Conservation (phyloP, 805 yeast genomes). For the Candida andamanensis region DNA sequence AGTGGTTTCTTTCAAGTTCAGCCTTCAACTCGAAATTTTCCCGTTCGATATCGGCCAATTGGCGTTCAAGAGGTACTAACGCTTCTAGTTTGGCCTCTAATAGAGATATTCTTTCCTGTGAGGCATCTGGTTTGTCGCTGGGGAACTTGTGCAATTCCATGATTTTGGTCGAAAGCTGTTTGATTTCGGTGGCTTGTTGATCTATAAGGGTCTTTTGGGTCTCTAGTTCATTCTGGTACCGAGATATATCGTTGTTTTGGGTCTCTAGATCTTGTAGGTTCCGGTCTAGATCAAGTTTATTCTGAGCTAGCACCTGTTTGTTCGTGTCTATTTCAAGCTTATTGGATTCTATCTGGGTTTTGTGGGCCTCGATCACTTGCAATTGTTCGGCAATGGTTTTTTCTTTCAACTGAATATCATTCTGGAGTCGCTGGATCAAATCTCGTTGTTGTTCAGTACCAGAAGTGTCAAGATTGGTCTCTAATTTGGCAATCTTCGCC, state of each 20-base stretch:
- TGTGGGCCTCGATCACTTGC: slow-evolving; percentile 2
- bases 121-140: neutral
- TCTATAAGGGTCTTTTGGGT: too few relatives aligned
- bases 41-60: slow-evolving; percentile 6
- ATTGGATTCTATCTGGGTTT: neutral
- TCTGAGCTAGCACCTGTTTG: too few relatives aligned
- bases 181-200: slow-evolving; percentile 8
- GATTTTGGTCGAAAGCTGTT: slow-evolving; percentile 6
- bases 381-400: slow-evolving; percentile 1
- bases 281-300: too few relatives aligned
- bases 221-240: slow-evolving; percentile 1
- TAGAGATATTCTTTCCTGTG: slow-evolving; percentile 1
- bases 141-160: slow-evolving; percentile 10
- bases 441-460: slow-evolving; percentile 2
- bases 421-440: neutral
- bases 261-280: too few relatives aligned
- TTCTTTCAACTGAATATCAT: slow-evolving; percentile 1
- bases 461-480: slow-evolving; percentile 1
- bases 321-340: slow-evolving; percentile 4
- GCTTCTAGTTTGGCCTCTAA: slow-evolving; percentile 7
- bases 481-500: too few relatives aligned
- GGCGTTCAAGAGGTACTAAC: slow-evolving; percentile 1
- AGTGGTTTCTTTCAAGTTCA: slow-evolving; percentile 10
- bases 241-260: too few relatives aligned
- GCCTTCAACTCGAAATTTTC: slow-evolving; percentile 8